Evolutionary conservation across 140 eudicot species (phyloP).

Genomic region (Cichorium intybus): DNA sequence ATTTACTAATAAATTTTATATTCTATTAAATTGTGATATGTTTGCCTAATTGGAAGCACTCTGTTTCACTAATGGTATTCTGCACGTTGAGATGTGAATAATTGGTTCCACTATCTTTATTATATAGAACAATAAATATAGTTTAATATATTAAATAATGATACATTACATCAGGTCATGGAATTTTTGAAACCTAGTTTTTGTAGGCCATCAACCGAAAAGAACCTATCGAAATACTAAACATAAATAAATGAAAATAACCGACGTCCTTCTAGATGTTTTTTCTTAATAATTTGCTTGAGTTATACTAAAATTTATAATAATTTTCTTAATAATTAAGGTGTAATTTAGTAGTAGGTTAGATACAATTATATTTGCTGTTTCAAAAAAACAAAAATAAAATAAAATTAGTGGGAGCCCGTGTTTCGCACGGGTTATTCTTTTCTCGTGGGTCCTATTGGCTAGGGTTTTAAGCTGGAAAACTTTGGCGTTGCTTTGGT

Average conservation of each 20-base stretch:
- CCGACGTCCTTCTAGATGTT: constrained; percentile 41
- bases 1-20: background rate
- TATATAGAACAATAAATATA: background rate
- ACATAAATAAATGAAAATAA: background rate
- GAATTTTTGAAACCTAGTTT: constrained; percentile 51
- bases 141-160: constrained; percentile 13
- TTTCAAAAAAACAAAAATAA: too few species aligned
- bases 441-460: too few species aligned
- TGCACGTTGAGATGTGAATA: constrained; percentile 29
- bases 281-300: background rate
- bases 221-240: constrained; percentile 2
- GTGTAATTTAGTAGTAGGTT: too few species aligned
- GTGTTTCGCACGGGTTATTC: too few species aligned
- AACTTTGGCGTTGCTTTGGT: too few species aligned
- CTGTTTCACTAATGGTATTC: constrained; percentile 17
- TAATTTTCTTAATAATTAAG: too few species aligned
- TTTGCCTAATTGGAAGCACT: constrained; percentile 18
- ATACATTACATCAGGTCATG: constrained; percentile 26
- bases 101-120: constrained; percentile 74
- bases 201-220: constrained; percentile 47
- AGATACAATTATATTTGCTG: too few species aligned
- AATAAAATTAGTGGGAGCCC: too few species aligned
- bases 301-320: background rate
- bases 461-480: too few species aligned
- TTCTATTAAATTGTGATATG: constrained; percentile 4